Percentiles rank a stretch among this genome's conserved stretches.
Conservation (phyloP, 2,329 filamentous ascomycete genomes). For the Daldinia eschscholtzii region DNA sequence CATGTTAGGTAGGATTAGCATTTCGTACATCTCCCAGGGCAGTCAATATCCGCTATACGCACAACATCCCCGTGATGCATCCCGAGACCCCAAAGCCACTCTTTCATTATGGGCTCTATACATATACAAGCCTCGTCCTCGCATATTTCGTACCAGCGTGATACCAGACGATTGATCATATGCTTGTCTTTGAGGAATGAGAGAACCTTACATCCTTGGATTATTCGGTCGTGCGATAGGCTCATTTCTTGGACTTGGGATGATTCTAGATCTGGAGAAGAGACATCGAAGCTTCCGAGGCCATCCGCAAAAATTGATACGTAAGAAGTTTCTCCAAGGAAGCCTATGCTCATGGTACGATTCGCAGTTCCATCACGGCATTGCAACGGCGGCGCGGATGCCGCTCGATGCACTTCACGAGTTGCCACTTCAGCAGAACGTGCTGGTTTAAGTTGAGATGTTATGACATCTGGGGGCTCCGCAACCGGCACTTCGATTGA, state of each 20-base stretch:
- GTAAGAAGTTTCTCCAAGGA: slow-evolving; percentile 52
- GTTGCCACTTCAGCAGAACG: slow-evolving; percentile 33
- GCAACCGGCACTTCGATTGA: slow-evolving; percentile 45
- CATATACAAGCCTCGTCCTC: slow-evolving; percentile 48
- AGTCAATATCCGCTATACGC: slow-evolving; percentile 21
- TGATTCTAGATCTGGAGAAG: slow-evolving; percentile 45
- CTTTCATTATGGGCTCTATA: slow-evolving; percentile 51
- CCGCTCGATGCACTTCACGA: slow-evolving; percentile 47
- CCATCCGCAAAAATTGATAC: slow-evolving; percentile 52
- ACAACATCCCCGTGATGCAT: slow-evolving; percentile 47
- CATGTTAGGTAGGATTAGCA: slow-evolving; percentile 11
- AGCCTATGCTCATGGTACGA: slow-evolving; percentile 48
- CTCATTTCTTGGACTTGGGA: slow-evolving; percentile 45
- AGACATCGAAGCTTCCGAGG: slow-evolving; percentile 48
- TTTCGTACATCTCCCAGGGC: not conserved
- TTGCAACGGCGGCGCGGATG: slow-evolving; percentile 51
- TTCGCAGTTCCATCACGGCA: slow-evolving; percentile 38
- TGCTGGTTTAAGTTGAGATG: slow-evolving; percentile 18
- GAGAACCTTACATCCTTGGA: slow-evolving; percentile 51
- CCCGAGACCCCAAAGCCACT: slow-evolving; percentile 52
- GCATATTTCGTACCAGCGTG: slow-evolving; percentile 49
- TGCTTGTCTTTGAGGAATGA: slow-evolving; percentile 51
- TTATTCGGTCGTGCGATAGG: slow-evolving; percentile 51
- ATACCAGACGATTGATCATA: slow-evolving; percentile 50
- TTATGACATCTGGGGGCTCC: slow-evolving; percentile 16